Evolutionary conservation across 2,329 filamentous ascomycete species (phyloP).

Genomic region (Aspergillus hortae): DNA sequence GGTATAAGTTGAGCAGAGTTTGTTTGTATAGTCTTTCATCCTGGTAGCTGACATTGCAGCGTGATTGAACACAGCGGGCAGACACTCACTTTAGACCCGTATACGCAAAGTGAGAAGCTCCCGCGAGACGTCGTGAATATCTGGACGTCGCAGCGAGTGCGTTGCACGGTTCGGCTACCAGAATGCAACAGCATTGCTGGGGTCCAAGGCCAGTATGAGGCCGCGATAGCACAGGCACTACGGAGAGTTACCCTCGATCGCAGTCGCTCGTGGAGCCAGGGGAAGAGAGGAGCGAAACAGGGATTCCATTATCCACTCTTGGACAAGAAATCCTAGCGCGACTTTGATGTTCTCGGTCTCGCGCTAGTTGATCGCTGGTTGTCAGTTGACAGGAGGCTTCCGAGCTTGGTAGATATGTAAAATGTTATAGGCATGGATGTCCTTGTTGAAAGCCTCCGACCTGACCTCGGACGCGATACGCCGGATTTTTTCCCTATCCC

Average conservation of each 20-base stretch:
- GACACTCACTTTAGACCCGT: too few species aligned
- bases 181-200: too few species aligned
- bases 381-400: conserved; percentile 26
- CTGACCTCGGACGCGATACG: conserved; percentile 62
- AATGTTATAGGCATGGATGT: conserved; percentile 66
- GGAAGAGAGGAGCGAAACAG: not conserved
- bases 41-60: too few species aligned
- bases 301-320: not conserved
- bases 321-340: not conserved
- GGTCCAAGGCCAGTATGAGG: not conserved
- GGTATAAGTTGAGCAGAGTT: too few species aligned
- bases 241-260: not conserved
- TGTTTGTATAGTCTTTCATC: too few species aligned
- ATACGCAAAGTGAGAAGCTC: too few species aligned
- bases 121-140: too few species aligned
- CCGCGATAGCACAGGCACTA: not conserved
- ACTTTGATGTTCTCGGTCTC: not conserved
- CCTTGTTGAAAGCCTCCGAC: conserved; percentile 65
- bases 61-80: too few species aligned
- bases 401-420: conserved; percentile 44
- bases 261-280: not conserved
- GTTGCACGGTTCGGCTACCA: too few species aligned
- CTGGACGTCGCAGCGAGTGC: too few species aligned
- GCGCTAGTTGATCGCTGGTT: not conserved
- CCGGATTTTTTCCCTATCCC: conserved; percentile 60